phyloP scores from a whole-genome alignment of 257 asterid species.

The Lithospermum erythrorhizon region DNA sequence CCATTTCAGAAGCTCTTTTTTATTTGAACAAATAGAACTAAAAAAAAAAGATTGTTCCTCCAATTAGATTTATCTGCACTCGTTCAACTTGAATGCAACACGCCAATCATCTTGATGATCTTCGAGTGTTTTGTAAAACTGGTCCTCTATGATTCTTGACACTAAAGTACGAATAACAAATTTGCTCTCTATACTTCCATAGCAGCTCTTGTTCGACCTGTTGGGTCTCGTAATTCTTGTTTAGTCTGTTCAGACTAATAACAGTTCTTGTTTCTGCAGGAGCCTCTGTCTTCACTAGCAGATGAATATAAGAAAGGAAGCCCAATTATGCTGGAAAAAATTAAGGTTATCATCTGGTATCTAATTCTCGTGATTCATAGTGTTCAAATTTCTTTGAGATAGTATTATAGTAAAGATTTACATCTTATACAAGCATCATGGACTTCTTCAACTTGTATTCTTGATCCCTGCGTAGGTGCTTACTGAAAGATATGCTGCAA shows the following conservation, averaged over 20 bases:
- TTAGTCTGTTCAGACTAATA: neutral
- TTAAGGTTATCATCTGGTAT: slow-evolving; percentile 42
- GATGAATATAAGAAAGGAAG: slow-evolving; percentile 80
- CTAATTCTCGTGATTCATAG: neutral
- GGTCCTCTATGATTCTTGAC: too few relatives aligned
- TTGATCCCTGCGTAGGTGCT: slow-evolving; percentile 39
- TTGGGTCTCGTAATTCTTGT: neutral
- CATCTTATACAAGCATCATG: neutral
- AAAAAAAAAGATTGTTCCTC: too few relatives aligned
- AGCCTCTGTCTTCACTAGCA: slow-evolving; percentile 65
- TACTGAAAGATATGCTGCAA: slow-evolving; percentile 59
- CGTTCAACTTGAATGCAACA: too few relatives aligned
- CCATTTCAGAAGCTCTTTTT: too few relatives aligned
- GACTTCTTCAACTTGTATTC: neutral
- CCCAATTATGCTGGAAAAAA: slow-evolving; percentile 73
- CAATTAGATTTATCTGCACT: too few relatives aligned
- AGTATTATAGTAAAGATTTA: neutral
- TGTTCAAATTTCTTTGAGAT: neutral
- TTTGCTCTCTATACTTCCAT: too few relatives aligned
- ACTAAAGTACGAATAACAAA: too few relatives aligned
- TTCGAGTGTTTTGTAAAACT: too few relatives aligned
- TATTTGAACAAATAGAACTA: too few relatives aligned
- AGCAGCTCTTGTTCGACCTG: neutral
- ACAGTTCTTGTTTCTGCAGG: slow-evolving; percentile 38
- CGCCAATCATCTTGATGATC: too few relatives aligned